These are phyloP conservation scores for Trypanosoma boissoni DNA, from an alignment of 208 protist genomes.

Conservation along the genomic window DNA sequence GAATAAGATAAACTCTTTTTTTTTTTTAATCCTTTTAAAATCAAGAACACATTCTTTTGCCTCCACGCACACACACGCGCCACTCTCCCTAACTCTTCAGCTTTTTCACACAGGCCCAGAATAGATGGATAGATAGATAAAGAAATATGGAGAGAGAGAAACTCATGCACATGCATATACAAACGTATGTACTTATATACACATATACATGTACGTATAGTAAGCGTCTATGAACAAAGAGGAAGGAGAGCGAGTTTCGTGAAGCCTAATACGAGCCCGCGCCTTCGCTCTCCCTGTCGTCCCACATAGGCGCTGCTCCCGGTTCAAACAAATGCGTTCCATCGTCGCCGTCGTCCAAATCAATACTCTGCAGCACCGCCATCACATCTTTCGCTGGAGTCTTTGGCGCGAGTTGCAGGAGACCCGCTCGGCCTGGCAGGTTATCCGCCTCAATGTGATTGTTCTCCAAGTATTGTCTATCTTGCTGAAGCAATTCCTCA, in stretches of 20 bases:
- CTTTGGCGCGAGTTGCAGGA: conserved; percentile 11
- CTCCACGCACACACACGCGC: too few relatives aligned
- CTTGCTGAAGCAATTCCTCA: conserved; percentile 69
- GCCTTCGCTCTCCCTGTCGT: conserved; percentile 32
- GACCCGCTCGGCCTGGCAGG: conserved; percentile 16
- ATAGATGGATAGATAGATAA: too few relatives aligned
- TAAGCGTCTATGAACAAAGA: too few relatives aligned
- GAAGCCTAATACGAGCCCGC: conserved; percentile 29
- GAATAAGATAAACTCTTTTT: too few relatives aligned
- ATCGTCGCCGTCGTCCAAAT: conserved; percentile 31
- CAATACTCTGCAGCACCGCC: conserved; percentile 9
- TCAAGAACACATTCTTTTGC: too few relatives aligned
- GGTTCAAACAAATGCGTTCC: conserved; percentile 46
- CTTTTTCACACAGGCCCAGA: too few relatives aligned
- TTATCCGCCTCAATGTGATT: conserved; percentile 33
- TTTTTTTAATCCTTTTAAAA: too few relatives aligned
- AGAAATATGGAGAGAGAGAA: too few relatives aligned
- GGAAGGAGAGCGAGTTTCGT: not conserved
- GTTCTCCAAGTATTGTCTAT: conserved; percentile 47
- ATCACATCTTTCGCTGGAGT: not conserved
- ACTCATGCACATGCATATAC: too few relatives aligned
- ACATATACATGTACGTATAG: too few relatives aligned
- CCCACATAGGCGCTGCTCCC: conserved; percentile 22
- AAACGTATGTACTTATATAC: too few relatives aligned
- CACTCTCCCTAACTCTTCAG: too few relatives aligned